Percentiles rank a stretch among this genome's conserved stretches.
Conservation (phyloP, 306 rosid genomes). For the Psophocarpus tetragonolobus region DNA sequence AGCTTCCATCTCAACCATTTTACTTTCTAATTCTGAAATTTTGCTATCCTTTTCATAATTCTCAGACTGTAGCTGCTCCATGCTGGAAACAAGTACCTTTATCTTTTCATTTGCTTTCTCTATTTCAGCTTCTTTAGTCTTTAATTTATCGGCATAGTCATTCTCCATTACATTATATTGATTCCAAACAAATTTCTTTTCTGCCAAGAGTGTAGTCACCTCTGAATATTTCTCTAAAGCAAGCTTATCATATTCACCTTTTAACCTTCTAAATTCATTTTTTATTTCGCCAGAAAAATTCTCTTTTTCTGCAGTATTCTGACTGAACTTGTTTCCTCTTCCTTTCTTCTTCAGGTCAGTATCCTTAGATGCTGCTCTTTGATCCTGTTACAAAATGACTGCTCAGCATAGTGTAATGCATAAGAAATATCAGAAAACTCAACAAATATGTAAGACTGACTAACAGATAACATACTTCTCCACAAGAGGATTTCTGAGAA, state of each 20-base stretch:
- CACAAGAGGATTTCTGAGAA: conserved; percentile 33
- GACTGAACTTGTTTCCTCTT: conserved; percentile 32
- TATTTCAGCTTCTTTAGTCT: conserved; percentile 54
- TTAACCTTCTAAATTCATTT: conserved; percentile 51
- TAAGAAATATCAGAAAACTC: conserved; percentile 33
- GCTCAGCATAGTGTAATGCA: conserved; percentile 25
- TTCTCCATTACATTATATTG: conserved; percentile 71
- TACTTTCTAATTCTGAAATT: conserved; percentile 48
- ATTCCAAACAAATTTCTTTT: conserved; percentile 87
- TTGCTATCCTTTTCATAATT: conserved; percentile 59
- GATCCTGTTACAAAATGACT: conserved; percentile 45
- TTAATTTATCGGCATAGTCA: conserved; percentile 51
- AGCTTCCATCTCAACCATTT: conserved; percentile 52
- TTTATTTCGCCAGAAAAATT: conserved; percentile 27
- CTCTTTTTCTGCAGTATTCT: conserved; percentile 34
- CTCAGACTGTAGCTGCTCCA: conserved; percentile 67
- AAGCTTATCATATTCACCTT: conserved; percentile 62
- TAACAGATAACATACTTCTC: conserved; percentile 52
- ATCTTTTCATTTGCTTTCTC: conserved; percentile 54
- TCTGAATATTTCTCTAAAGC: conserved; percentile 54
- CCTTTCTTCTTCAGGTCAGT: conserved; percentile 29
- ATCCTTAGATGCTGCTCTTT: conserved; percentile 27
- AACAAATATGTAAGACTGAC: conserved; percentile 17
- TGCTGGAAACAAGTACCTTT: conserved; percentile 49
- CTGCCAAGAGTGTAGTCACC: conserved; percentile 63